Evolutionary conservation across 2,329 filamentous ascomycete species (phyloP), one percentile per base, ranked within the genome.

Genomic region (Onygenales sp.): DNA sequence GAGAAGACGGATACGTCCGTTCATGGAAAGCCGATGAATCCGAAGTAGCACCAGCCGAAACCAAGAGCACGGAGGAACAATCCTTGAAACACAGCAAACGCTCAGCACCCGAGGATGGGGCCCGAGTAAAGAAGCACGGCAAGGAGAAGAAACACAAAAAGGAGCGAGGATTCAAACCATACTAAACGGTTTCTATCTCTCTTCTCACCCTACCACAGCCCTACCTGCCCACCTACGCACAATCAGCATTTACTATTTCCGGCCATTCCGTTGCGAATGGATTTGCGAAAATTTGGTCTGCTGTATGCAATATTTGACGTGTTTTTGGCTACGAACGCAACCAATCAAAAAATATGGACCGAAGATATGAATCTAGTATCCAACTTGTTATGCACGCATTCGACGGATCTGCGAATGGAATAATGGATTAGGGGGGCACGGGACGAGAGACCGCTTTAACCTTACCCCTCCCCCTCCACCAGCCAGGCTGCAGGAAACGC

Each of bases 1-100:
- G 71, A 13, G 73, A 75, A 54, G 73, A 75, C 56, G 72, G 73
- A 2, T 63, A 68, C 33, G 66, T 73, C 17, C 68, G 70, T 31
- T 63, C 62, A 21, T 73, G 70, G 70, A 69, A 62, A 52, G 49
- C 61, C 4, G 58, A 44, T 10, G 61, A 51, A 17, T 55, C 49
- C 36, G 48, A 55, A 6, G 56, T 54, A 7, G 51, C 47, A 6
- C 36, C 46, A 17, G 21, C 33, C 17, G 55, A 59, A 43, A 14
- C 45, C 37, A 43, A 42, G 36, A 36, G 40, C n/a, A 57, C 62
- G 33, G 52, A 58, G 36, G 34, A 36, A n/a, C n/a, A 36, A n/a
- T 31, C 45, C 21, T 42, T 33, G 52, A 46, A 49, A 8, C 10
- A 49, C 27, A 42, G 43, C 42, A 51, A 47, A 48, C 51, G 11